phyloP scores from a whole-genome alignment of 2,329 filamentous ascomycete species.

The Aspergillus amoenus region DNA sequence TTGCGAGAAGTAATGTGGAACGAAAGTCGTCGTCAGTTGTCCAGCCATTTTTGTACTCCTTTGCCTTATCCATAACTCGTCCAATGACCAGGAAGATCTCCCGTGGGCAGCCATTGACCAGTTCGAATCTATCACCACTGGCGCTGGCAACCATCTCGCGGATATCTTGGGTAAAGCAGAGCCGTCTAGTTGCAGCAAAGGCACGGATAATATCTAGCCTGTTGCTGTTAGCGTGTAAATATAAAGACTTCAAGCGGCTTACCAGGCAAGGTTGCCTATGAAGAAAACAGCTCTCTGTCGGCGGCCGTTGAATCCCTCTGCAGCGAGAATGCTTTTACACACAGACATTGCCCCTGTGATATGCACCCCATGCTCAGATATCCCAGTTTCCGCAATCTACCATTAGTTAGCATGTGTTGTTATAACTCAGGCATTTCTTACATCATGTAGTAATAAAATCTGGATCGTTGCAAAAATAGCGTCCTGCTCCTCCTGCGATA shows the following conservation, averaged over 20 bases:
- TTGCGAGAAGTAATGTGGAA: conserved; percentile 17
- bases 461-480: conserved; percentile 31
- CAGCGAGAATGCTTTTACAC: conserved; percentile 27
- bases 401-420: not conserved
- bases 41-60: conserved; percentile 24
- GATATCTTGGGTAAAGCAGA: conserved; percentile 30
- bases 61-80: conserved; percentile 26
- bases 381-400: conserved; percentile 32
- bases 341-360: conserved; percentile 35
- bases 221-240: not conserved
- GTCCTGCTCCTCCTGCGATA: conserved; percentile 28
- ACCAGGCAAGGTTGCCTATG: conserved; percentile 31
- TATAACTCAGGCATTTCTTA: conserved; percentile 11
- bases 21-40: conserved; percentile 20
- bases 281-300: conserved; percentile 31
- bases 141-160: conserved; percentile 25
- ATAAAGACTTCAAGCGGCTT: not conserved
- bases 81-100: conserved; percentile 32
- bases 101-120: conserved; percentile 31
- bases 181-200: conserved; percentile 24
- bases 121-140: conserved; percentile 27
- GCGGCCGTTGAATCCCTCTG: conserved; percentile 22
- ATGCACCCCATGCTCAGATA: conserved; percentile 32
- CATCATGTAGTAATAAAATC: conserved; percentile 32
- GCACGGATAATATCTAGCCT: conserved; percentile 35